Base-by-base conservation (phyloP, 805 yeast species). In the Yamadazyma sp. region DNA sequence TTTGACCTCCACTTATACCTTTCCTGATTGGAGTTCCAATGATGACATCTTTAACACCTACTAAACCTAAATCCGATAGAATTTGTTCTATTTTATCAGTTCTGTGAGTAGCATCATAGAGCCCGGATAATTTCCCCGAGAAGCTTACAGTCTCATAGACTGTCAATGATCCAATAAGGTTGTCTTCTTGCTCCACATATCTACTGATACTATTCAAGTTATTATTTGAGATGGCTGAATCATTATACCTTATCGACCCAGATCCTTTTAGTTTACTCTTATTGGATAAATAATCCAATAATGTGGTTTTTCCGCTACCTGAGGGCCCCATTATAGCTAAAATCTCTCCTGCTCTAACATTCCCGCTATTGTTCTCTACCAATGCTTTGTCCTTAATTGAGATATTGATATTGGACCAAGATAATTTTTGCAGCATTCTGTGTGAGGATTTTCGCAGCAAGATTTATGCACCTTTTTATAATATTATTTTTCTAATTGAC, bases 281-380 rank as follows among this genome's bases (percentile, higher is more conserved):
- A 6, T 23, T 28, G 16, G 91, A 78, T 18, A 65, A 40, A 27
- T 43, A 49, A 32, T 60, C 62, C 23, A 65, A 45, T n/a, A 64
- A 43, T 0, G 70, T 63, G 1, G 70, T 60, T 30, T 65, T 65
- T 6, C 71, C 71, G 39, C 65, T 56, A 22, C 71, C 71, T 3
- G 65, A 56, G 1, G 69, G 69, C 3, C 71, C 71, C 70, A 65
- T 64, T 8, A 65, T 60, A 4, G 57, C 70, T 43, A 59, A 58
- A 15, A 65, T 52, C 4, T 53, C 49, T 19, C 54, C 53, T 4
- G 60, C 48, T 7, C 36, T 30, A 35, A 65, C 60, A 21, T 40
- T 31, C 4, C 66, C 64, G 6, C 48, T 29, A 20, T 61, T 49
- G 33, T 51, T 38, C 27, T 58, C 43, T 19, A 65, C 44, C 6